Conservation (phyloP, 225 moss, liverwort and hornwort genomes). For the Pseudisothecium myosuroides region DNA sequence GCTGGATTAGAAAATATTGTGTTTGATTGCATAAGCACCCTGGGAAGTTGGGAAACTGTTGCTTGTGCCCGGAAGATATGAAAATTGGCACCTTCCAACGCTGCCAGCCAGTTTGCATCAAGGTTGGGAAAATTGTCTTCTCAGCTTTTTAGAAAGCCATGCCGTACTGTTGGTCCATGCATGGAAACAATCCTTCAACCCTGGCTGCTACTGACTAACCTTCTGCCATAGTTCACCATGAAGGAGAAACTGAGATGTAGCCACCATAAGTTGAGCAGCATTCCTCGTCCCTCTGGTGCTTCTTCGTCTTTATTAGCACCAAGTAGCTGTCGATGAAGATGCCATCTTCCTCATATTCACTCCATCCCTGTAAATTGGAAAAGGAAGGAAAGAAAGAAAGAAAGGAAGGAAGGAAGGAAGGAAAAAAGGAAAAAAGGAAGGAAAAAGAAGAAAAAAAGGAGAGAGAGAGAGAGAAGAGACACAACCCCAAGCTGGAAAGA, state of each 20-base stretch:
- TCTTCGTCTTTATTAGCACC: neutral
- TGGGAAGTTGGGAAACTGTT: neutral
- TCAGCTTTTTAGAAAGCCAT: neutral
- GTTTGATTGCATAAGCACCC: neutral
- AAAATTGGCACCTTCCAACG: neutral
- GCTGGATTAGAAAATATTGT: neutral
- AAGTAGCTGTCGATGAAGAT: neutral
- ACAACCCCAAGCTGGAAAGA: no score
- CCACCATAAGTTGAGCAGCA: no score
- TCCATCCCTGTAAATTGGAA: neutral
- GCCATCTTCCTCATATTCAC: neutral
- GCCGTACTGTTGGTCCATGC: no score
- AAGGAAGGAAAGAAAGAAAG: fast-evolving
- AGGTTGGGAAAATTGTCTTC: neutral
- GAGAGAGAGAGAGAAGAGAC: no score
- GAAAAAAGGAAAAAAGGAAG: fast-evolving
- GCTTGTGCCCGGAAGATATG: no score
- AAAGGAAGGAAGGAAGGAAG: fast-evolving
- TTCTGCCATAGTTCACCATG: neutral
- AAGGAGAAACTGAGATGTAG: neutral
- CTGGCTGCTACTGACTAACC: no score
- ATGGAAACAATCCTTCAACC: neutral
- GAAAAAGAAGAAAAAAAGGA: fast-evolving
- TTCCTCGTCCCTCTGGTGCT: no score
- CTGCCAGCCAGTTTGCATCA: neutral